A percentile compares a stretch with the other conserved stretches of the same genome.
These are phyloP conservation scores for Golubevia pallescens DNA, from an alignment of 1,284 basidiomycete genomes.

Conservation along the genomic window DNA sequence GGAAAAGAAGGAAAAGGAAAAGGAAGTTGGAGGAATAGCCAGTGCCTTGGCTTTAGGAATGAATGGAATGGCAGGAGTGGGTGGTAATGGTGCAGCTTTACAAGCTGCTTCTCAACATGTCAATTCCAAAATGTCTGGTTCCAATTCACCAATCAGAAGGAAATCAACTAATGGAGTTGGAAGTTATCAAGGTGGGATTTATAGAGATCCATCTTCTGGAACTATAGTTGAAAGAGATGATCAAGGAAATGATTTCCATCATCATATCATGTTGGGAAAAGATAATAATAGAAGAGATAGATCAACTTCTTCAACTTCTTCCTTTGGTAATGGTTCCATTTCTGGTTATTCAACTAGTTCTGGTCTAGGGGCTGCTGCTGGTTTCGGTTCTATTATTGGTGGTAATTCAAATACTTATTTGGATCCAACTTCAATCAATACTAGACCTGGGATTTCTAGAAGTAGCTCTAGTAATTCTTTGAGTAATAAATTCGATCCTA, in stretches of 20 bases:
- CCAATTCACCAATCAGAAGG: neutral
- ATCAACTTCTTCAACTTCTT: slow-evolving; percentile 1
- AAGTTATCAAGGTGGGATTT: slow-evolving; percentile 32
- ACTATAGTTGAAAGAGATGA: slow-evolving; percentile 28
- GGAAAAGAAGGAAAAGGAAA: slow-evolving; percentile 10
- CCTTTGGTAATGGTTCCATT: neutral
- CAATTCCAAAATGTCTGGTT: neutral
- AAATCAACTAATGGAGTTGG: slow-evolving; percentile 7
- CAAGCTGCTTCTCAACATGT: slow-evolving; percentile 1
- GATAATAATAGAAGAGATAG: neutral
- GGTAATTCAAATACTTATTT: neutral
- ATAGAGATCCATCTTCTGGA: slow-evolving; percentile 38
- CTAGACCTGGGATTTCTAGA: neutral
- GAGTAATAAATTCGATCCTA: neutral
- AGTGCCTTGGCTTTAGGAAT: slow-evolving; percentile 45
- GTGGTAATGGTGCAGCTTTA: slow-evolving; percentile 8
- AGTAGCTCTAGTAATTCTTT: neutral
- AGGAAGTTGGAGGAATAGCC: slow-evolving; percentile 33
- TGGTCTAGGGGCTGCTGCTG: slow-evolving; percentile 3
- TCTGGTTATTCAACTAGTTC: neutral
- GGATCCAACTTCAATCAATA: slow-evolving; percentile 4
- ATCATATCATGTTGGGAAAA: neutral
- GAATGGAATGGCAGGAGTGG: slow-evolving; percentile 44
- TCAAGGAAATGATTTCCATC: slow-evolving; percentile 16
- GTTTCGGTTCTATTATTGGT: neutral